Percentiles rank a stretch among this genome's conserved stretches.
Conservation (phyloP, 331 rosid species). For the Cucumis variabilis region DNA sequence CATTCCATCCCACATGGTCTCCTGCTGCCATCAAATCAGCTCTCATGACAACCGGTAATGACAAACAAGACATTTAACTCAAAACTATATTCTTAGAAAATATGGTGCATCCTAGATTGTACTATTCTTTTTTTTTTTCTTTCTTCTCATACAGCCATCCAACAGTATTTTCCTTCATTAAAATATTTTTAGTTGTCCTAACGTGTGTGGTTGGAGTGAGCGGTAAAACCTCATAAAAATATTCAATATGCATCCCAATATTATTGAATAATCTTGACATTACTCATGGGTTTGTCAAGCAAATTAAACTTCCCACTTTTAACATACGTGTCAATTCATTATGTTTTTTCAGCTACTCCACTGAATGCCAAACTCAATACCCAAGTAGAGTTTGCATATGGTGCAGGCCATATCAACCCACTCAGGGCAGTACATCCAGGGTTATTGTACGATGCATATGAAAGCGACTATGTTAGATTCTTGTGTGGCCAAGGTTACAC, state of each 20-base stretch:
- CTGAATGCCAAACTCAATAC: conserved; percentile 17
- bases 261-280: background rate
- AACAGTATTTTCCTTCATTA: no score
- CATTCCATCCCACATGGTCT: conserved; percentile 62
- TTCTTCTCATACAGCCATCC: no score
- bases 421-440: conserved; percentile 45
- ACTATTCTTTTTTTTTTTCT: no score
- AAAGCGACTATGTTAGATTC: conserved; percentile 36
- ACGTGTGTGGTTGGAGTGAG: no score
- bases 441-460: conserved; percentile 38
- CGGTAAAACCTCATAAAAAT: no score
- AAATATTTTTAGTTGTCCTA: no score
- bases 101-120: no score
- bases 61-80: background rate
- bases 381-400: conserved; percentile 40
- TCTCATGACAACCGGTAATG: conserved; percentile 52
- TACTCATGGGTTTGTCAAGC: no score
- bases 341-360: conserved; percentile 17
- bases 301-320: background rate
- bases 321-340: background rate
- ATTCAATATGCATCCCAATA: no score
- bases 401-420: conserved; percentile 49
- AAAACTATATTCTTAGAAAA: no score
- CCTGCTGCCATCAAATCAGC: conserved; percentile 71
- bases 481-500: conserved; percentile 39